These are phyloP conservation scores for Ophiostoma pallidulum DNA, from an alignment of 2,329 filamentous ascomycete species.

Conservation along the genomic window DNA sequence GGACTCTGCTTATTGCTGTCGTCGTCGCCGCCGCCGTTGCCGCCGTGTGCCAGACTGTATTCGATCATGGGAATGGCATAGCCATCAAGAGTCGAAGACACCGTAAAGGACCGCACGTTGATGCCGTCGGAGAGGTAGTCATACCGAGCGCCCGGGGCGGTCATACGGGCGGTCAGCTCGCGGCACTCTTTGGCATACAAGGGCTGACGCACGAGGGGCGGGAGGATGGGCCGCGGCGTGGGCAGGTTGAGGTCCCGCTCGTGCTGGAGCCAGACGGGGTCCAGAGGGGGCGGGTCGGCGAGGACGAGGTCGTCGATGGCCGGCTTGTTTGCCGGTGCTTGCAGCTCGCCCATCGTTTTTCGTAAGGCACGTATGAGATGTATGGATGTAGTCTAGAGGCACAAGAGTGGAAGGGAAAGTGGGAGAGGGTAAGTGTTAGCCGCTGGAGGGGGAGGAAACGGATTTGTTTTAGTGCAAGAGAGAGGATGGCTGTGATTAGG, in stretches of 20 bases:
- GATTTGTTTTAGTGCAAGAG: too few species aligned
- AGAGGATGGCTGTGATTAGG: too few species aligned
- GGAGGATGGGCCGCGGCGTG: slow-evolving; percentile 17
- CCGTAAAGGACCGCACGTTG: slow-evolving; percentile 20
- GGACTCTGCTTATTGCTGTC: too few species aligned
- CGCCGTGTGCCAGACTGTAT: slow-evolving; percentile 16
- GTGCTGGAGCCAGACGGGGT: slow-evolving; percentile 32
- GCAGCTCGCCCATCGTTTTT: too few species aligned
- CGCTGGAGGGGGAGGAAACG: too few species aligned
- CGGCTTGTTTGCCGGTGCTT: neutral
- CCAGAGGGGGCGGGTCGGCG: slow-evolving; percentile 27
- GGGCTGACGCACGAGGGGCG: slow-evolving; percentile 27
- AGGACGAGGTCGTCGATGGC: slow-evolving; percentile 21
- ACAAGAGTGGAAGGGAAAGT: too few species aligned
- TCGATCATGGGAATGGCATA: slow-evolving; percentile 29
- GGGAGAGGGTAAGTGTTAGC: too few species aligned
- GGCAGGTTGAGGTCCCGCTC: slow-evolving; percentile 25
- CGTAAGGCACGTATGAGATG: too few species aligned
- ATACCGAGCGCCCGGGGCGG: slow-evolving; percentile 27
- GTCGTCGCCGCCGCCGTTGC: neutral
- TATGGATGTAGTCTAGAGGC: too few species aligned
- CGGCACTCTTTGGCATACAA: slow-evolving; percentile 33
- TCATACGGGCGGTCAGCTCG: slow-evolving; percentile 27
- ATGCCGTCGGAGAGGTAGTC: slow-evolving; percentile 28
- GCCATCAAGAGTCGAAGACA: slow-evolving; percentile 26